Evolutionary conservation across 2,329 filamentous ascomycete genomes (phyloP), one percentile per base, ranked within the genome.

Genomic region (Paramyrothecium sp.): DNA sequence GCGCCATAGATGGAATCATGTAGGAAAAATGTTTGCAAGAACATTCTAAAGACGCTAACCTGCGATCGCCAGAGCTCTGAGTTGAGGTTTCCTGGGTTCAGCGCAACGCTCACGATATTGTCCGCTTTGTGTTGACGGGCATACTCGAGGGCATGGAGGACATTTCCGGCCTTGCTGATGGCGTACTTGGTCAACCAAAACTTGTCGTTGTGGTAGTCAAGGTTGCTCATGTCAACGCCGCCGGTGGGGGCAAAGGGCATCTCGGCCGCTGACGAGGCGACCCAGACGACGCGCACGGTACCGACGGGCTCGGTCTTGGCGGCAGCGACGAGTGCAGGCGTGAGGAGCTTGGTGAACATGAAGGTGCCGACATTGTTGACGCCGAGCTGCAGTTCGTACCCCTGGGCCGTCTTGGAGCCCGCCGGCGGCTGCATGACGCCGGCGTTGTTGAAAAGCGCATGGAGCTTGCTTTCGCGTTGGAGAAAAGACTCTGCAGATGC

Each of bases 391-490:
- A 78, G 68, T 61, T 78, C 76, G 54, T 77, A 73, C 3, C 72
- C 70, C 53, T 78, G 76, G 10, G 67, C 69, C 2, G 77, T 78
- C 66, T 70, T 71, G 23, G 69, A 72, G 0, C 72, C 75, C n/a
- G 67, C 64, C 0, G 78, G 75, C 1, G 75, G 69, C 3, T 64
- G 64, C 71, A 79, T 78, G 33, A 80, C 68, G 12, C 72, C 78
- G 0, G 78, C 78, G 65, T 81, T 81, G 60, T 80, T 76, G 62
- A 77, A 72, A 16, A 81, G 59, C 1, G 77, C 61, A 56, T 80
- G 72, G 1, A 81, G 66, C 12, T 62, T 66, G 1, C 44, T 58
- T 54, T 73, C 68, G 21, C 62, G 63, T 4, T 60, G 60, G 2
- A 71, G 64, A n/a, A 75, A 73, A 13, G 62, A 51, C 3, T 69